phyloP scores from a whole-genome alignment of 495 filamentous ascomycete genomes.

The Trypethelium eluteriae region DNA sequence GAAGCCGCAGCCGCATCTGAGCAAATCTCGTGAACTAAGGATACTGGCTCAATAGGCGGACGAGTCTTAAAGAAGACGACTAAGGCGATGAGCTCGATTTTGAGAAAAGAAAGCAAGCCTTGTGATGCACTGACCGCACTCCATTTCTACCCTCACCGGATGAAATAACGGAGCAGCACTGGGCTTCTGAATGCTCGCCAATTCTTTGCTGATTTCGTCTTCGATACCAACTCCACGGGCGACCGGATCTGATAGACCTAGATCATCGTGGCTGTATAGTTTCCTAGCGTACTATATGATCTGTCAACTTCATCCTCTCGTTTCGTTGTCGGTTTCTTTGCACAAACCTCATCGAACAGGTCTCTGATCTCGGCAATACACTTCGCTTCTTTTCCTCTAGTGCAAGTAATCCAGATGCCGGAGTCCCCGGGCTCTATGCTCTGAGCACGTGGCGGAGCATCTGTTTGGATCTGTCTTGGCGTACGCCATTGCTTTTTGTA shows the following conservation, averaged over 20 bases:
- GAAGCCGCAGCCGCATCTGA: constrained; percentile 46
- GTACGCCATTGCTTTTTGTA: constrained; percentile 35
- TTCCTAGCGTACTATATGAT: constrained; percentile 47
- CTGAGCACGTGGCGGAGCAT: constrained; percentile 16
- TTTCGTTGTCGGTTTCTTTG: constrained; percentile 6
- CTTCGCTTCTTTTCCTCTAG: constrained; percentile 68
- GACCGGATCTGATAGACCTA: constrained; percentile 25
- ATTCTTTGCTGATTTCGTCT: constrained; percentile 68
- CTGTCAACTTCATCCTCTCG: constrained; percentile 4
- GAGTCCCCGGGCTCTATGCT: constrained; percentile 56
- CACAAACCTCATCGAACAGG: constrained; percentile 65
- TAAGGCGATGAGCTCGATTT: constrained; percentile 22
- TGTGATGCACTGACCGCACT: constrained; percentile 53
- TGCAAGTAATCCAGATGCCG: constrained; percentile 86
- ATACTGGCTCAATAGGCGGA: constrained; percentile 68
- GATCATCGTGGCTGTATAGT: constrained; percentile 45
- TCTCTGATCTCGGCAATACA: constrained; percentile 63
- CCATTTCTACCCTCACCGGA: constrained; percentile 61
- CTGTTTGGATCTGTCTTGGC: constrained; percentile 24
- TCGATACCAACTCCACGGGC: constrained; percentile 62
- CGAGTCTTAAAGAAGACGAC: constrained; percentile 59
- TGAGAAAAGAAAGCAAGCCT: background rate
- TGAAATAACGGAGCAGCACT: constrained; percentile 47
- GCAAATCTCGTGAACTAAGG: constrained; percentile 70
- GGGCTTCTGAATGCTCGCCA: constrained; percentile 54